These are phyloP conservation scores for Cadophora luteo-olivacea DNA, from an alignment of 2,329 filamentous ascomycete species.

Conservation along the genomic window DNA sequence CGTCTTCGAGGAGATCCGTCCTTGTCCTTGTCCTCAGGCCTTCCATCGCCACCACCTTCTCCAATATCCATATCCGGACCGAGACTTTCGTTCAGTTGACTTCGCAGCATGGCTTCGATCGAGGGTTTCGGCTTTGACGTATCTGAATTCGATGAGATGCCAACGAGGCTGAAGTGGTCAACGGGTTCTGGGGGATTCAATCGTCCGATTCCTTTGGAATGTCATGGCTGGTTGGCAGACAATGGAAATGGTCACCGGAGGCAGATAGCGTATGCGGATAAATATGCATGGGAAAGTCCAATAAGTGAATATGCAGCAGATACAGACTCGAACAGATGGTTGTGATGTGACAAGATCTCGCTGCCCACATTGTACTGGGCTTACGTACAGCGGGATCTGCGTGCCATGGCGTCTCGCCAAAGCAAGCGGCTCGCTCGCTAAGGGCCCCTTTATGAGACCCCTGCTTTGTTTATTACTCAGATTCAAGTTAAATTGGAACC, in stretches of 20 bases:
- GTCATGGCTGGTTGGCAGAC: slow-evolving; percentile 13
- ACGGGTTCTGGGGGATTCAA: not conserved
- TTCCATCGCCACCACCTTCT: slow-evolving; percentile 16
- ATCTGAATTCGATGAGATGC: not conserved
- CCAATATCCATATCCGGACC: slow-evolving; percentile 21
- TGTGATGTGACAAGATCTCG: slow-evolving; percentile 13
- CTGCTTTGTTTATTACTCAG: slow-evolving; percentile 3
- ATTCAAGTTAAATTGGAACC: not conserved
- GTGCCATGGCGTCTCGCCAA: slow-evolving; percentile 16
- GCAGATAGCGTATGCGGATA: not conserved
- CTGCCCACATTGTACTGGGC: slow-evolving; percentile 4
- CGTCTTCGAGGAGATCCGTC: slow-evolving; percentile 24
- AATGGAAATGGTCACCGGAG: not conserved
- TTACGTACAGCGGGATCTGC: slow-evolving; percentile 7
- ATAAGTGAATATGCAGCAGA: not conserved
- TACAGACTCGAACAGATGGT: not conserved
- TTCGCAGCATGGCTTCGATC: slow-evolving; percentile 34
- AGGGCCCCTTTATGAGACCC: not conserved
- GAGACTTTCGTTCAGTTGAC: slow-evolving; percentile 33
- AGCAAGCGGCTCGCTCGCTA: not conserved
- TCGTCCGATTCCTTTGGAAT: not conserved
- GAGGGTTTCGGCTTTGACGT: slow-evolving; percentile 11
- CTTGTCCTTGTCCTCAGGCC: slow-evolving; percentile 7
- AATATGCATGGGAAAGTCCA: not conserved
- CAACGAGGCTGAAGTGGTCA: slow-evolving; percentile 25